A percentile compares a stretch with the other conserved stretches of the same genome.
These are phyloP conservation scores for Trichoderma semiorbis DNA, from an alignment of 2,329 filamentous ascomycete genomes.

Conservation along the genomic window DNA sequence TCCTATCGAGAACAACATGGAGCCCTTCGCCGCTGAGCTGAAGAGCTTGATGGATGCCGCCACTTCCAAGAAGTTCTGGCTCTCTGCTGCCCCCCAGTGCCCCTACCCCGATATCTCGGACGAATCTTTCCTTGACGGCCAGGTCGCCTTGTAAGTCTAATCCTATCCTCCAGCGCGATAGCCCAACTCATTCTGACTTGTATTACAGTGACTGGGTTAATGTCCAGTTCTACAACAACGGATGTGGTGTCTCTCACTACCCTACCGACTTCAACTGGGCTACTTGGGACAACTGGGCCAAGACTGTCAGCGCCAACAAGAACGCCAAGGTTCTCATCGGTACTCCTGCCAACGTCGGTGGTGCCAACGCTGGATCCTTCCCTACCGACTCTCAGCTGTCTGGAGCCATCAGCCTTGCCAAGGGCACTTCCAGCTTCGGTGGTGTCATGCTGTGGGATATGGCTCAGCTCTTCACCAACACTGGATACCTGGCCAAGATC, in stretches of 20 bases:
- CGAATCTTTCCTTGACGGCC: slow-evolving; percentile 50
- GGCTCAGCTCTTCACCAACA: slow-evolving; percentile 55
- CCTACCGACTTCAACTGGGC: slow-evolving; percentile 55
- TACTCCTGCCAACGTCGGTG: slow-evolving; percentile 52
- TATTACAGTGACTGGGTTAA: slow-evolving; percentile 49
- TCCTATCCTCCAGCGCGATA: no score
- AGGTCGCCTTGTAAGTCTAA: slow-evolving; percentile 40
- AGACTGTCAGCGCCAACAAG: slow-evolving; percentile 51
- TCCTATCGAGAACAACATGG: slow-evolving; percentile 52
- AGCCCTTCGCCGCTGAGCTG: slow-evolving; percentile 56
- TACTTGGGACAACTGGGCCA: slow-evolving; percentile 66
- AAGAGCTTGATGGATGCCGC: slow-evolving; percentile 53
- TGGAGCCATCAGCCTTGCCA: slow-evolving; percentile 50
- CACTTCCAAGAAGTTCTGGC: slow-evolving; percentile 54
- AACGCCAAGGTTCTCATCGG: slow-evolving; percentile 61
- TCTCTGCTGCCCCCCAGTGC: slow-evolving; percentile 67
- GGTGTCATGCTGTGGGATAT: slow-evolving; percentile 70
- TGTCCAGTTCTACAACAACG: slow-evolving; percentile 69
- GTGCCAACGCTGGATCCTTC: slow-evolving; percentile 52
- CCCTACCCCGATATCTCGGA: slow-evolving; percentile 60
- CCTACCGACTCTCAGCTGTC: slow-evolving; percentile 42
- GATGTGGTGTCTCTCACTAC: slow-evolving; percentile 50
- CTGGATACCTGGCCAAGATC: slow-evolving; percentile 51
- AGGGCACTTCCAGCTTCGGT: slow-evolving; percentile 57
- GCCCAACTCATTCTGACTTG: no score